Evolutionary conservation across 2,329 filamentous ascomycete species (phyloP).

Genomic region (Verticillium albo-atrum): DNA sequence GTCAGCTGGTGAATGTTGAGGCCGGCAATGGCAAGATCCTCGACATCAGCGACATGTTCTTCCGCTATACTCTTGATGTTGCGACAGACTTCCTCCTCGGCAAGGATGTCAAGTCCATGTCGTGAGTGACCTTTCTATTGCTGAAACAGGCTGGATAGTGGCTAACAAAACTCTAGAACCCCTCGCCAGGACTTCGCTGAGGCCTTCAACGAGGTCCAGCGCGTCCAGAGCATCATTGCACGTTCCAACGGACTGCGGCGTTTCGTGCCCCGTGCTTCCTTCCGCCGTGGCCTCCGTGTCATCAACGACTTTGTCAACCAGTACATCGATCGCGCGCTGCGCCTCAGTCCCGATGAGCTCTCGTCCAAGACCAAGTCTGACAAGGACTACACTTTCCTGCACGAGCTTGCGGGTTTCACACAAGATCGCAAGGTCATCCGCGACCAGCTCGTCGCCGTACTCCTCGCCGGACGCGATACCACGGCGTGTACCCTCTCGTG

Average conservation of each 20-base stretch:
- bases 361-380: conserved; percentile 68
- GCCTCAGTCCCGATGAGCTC: conserved; percentile 66
- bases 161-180: conserved; percentile 23
- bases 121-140: conserved; percentile 26
- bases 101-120: conserved; percentile 61
- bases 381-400: conserved; percentile 75
- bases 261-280: conserved; percentile 53
- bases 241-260: conserved; percentile 52
- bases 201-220: conserved; percentile 76
- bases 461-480: conserved; percentile 84
- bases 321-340: conserved; percentile 72
- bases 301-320: conserved; percentile 74
- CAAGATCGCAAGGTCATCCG: conserved; percentile 67
- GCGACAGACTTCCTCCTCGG: conserved; percentile 86
- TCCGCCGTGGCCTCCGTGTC: conserved; percentile 58
- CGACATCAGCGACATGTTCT: conserved; percentile 74
- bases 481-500: conserved; percentile 79
- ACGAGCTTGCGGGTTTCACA: conserved; percentile 78
- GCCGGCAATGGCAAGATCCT: conserved; percentile 58
- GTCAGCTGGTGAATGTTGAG: conserved; percentile 60
- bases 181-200: conserved; percentile 67
- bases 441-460: conserved; percentile 77
- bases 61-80: conserved; percentile 79
- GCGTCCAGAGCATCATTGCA: conserved; percentile 63
- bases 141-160: background rate